Conservation (phyloP, 345 rosid species). For the Moringa oleifera region DNA sequence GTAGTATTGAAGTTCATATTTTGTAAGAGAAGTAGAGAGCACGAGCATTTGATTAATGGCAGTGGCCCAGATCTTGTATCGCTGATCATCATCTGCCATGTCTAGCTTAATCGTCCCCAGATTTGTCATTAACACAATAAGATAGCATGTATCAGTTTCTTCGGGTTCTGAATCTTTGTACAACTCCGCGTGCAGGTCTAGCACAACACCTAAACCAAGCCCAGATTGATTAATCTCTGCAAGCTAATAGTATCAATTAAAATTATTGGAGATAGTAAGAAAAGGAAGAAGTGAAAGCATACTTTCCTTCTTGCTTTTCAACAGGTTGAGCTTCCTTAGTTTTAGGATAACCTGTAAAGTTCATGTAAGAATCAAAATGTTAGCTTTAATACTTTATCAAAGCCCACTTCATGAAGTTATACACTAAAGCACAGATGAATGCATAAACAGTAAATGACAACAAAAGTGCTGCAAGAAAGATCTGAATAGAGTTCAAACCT, state of each 20-base stretch:
- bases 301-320: slow-evolving; percentile 72
- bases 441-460: background rate
- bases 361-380: background rate
- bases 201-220: slow-evolving; percentile 45
- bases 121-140: slow-evolving; percentile 57
- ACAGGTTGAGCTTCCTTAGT: slow-evolving; percentile 55
- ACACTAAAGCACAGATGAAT: too few relatives aligned
- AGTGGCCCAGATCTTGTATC: slow-evolving; percentile 66
- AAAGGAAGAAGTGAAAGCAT: slow-evolving; percentile 17
- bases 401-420: too few relatives aligned
- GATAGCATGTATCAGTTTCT: slow-evolving; percentile 53
- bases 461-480: background rate
- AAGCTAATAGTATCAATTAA: too few relatives aligned
- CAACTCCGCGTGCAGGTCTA: slow-evolving; percentile 66
- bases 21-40: slow-evolving; percentile 50
- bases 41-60: slow-evolving; percentile 66
- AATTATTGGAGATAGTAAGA: background rate
- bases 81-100: slow-evolving; percentile 69
- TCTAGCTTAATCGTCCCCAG: slow-evolving; percentile 67
- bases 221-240: background rate
- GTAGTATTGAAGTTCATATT: slow-evolving; percentile 44
- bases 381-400: background rate
- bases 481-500: slow-evolving; percentile 34
- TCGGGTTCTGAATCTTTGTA: slow-evolving; percentile 45
- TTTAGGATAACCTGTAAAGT: slow-evolving; percentile 59